Evolutionary conservation across 176 grass and related monocot species (phyloP), one percentile per base, ranked within the genome.

Genomic region (Chloris gayana): DNA sequence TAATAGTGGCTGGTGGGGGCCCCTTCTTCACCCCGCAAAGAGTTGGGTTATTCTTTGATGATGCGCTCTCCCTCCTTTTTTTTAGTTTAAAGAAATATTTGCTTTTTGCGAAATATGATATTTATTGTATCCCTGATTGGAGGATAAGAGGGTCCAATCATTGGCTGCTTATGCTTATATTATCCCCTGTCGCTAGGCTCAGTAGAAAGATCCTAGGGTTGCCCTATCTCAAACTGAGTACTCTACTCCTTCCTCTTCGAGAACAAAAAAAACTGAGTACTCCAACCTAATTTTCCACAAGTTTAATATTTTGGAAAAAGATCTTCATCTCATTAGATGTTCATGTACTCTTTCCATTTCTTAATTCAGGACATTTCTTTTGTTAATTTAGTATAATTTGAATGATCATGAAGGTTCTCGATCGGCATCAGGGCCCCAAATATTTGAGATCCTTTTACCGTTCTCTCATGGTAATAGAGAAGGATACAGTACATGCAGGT

Each of bases 111-210:
- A 46, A 75, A 34, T 14, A 1, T 4, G 19, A 9, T 72, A 61
- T 64, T 54, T 53, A 57, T 66, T 66, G 76, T 38, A 58, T 71
- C 6, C 49, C 68, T 56, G 45, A 79, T 73, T 76, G 87, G 72
- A 69, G 34, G 66, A 76, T 64, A 38, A 33, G 46, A n/a, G 51
- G 33, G 47, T 2, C 7, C 70, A 88, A 85, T 81, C 87, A 85
- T 81, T 89, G 45, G 71, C 56, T 17, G 54, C 82, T 89, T 70
- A 63, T 17, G 54, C 82, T 89, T 70, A 63, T 63, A 32, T 32
- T 64, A 85, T 76, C 82, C 18, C 33, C 27, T 57, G 6, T 64
- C 50, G 60, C 64, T 42, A 5, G 27, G 70, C 56, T 76, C 64
- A 75, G 25, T 41, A 74, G 68, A 65, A 73, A 47, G 68, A 44